phyloP scores from a whole-genome alignment of 768 basidiomycete genomes.

The Candolleomyces aberdarensis region DNA sequence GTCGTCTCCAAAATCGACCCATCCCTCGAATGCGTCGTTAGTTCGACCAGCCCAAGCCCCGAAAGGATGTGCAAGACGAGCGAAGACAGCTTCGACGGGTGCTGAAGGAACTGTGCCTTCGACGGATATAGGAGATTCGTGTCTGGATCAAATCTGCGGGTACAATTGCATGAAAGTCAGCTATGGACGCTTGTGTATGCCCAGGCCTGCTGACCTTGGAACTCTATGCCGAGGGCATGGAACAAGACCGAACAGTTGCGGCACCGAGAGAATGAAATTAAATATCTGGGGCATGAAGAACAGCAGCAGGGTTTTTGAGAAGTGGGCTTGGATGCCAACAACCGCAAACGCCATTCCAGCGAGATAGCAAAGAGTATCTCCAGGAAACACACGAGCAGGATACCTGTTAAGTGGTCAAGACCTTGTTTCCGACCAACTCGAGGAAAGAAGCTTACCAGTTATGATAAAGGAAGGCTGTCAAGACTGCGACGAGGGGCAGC shows the following conservation, averaged over 20 bases:
- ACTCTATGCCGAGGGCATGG: constrained; percentile 93
- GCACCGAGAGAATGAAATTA: constrained; percentile 93
- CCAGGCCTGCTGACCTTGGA: constrained; percentile 58
- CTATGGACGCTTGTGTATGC: neutral
- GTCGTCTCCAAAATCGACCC: constrained; percentile 67
- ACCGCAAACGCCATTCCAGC: constrained; percentile 99
- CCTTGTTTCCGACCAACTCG: neutral
- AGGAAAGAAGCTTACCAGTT: constrained; percentile 69
- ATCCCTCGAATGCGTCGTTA: constrained; percentile 53
- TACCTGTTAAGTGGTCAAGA: constrained; percentile 58
- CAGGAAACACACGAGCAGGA: constrained; percentile 91
- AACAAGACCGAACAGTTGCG: constrained; percentile 92
- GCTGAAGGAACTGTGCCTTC: constrained; percentile 53
- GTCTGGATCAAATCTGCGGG: constrained; percentile 63
- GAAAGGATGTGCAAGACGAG: constrained; percentile 60
- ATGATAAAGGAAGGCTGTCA: constrained; percentile 87
- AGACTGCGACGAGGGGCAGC: constrained; percentile 90
- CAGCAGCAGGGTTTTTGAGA: constrained; percentile 91
- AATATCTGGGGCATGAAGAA: constrained; percentile 99
- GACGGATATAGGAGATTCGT: constrained; percentile 82
- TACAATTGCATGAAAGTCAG: constrained; percentile 8
- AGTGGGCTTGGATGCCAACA: constrained; percentile 95
- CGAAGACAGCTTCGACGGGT: constrained; percentile 53
- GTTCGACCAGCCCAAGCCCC: constrained; percentile 59
- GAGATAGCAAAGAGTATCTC: constrained; percentile 97